A percentile compares a stretch with the other conserved stretches of the same genome.
These are phyloP conservation scores for Calycina herbarum DNA, from an alignment of 2,329 filamentous ascomycete genomes.

Conservation along the genomic window DNA sequence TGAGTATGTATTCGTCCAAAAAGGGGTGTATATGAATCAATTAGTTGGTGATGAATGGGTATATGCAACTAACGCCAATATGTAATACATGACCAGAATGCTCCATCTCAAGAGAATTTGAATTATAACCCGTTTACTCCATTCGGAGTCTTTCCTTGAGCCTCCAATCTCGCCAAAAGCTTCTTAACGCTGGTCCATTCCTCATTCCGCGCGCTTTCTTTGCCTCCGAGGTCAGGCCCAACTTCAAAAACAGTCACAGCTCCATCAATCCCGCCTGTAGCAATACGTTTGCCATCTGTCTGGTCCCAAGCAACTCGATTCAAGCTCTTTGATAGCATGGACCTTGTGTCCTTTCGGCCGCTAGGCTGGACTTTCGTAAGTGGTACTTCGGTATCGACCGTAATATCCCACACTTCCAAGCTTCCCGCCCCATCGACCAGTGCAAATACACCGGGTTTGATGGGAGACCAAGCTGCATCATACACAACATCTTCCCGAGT, in stretches of 20 bases:
- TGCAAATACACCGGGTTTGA: conserved; percentile 91
- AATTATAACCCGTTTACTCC: conserved; percentile 28
- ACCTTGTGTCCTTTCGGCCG: conserved; percentile 60
- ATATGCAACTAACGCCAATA: conserved; percentile 24
- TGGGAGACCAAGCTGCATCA: conserved; percentile 91
- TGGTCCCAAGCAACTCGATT: conserved; percentile 96
- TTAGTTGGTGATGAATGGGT: conserved; percentile 17
- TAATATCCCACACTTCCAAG: conserved; percentile 94
- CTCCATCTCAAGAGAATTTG: conserved; percentile 1
- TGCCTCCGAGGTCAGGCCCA: conserved; percentile 76
- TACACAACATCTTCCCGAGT: conserved; percentile 95
- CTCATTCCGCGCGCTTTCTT: conserved; percentile 78
- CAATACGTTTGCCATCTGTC: conserved; percentile 81
- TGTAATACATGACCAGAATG: conserved; percentile 14
- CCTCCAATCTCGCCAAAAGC: conserved; percentile 74
- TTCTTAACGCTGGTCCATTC: conserved; percentile 95
- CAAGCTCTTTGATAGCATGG: conserved; percentile 78
- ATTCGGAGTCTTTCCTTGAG: conserved; percentile 30
- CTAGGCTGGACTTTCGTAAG: conserved; percentile 77
- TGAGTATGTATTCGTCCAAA: background rate
- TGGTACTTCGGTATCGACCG: conserved; percentile 88
- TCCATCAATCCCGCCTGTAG: conserved; percentile 89
- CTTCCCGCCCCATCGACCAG: conserved; percentile 90
- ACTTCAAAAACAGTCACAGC: conserved; percentile 93
- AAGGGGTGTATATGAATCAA: conserved; percentile 13